Evolutionary conservation across 83 land plant species (phyloP).

Genomic region (Larix sibirica): DNA sequence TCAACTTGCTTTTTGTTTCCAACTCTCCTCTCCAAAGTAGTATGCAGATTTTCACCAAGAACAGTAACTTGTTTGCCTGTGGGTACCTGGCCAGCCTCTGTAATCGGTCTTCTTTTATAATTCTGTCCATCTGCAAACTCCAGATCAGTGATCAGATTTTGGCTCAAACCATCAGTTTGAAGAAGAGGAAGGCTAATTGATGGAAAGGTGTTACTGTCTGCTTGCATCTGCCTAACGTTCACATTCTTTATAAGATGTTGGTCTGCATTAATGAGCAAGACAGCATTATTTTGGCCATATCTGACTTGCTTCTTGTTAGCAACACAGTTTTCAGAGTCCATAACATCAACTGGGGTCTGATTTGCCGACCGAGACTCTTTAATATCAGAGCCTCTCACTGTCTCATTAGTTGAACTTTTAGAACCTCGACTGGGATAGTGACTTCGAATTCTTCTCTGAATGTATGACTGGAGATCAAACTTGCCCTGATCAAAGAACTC

Average conservation of each 20-base stretch:
- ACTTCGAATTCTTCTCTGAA: neutral
- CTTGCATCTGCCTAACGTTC: neutral
- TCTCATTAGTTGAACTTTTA: neutral
- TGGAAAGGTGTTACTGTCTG: neutral
- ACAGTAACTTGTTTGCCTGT: no score
- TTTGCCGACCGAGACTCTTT: neutral
- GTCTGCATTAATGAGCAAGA: neutral
- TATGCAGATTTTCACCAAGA: neutral
- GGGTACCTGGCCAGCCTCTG: neutral
- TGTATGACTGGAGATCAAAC: neutral
- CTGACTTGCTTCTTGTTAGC: no score
- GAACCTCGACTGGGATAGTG: neutral
- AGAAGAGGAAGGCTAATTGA: neutral
- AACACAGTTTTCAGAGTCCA: neutral
- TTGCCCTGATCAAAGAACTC: conserved; percentile 2
- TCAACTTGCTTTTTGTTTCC: neutral
- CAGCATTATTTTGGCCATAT: neutral
- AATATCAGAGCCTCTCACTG: neutral
- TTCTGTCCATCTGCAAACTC: neutral
- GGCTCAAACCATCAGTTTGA: neutral
- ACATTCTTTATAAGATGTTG: neutral
- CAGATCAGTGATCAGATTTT: neutral
- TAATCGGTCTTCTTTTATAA: neutral
- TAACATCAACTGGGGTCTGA: neutral
- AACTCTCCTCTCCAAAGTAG: neutral